Base-by-base conservation (phyloP, 257 asterid species). In the Nicotiana knightiana region DNA sequence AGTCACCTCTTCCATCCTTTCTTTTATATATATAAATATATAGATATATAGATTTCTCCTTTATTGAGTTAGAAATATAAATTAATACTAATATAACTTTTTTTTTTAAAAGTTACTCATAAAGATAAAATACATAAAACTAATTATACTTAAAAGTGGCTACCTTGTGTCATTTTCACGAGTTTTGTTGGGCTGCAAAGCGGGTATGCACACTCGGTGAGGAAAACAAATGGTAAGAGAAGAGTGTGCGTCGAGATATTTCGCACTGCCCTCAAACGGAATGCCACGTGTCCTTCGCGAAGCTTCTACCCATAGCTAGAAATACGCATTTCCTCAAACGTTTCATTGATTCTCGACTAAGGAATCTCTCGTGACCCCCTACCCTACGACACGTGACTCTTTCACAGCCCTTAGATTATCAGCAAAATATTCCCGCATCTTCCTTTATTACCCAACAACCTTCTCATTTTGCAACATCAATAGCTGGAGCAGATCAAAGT, bases 251-350 rank as follows among this genome's bases (percentile, higher is more conserved):
- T 24, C 24, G 24, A 48, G 61, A 73, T 24, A 13, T 9, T 73
- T 48, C 24, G 11, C 62, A 73, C 39, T 26, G 7, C 9, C 43
- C 15, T 73, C 79, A 46, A 73, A 73, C 64, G 43, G 26, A 18
- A 1, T 26, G 9, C 63, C 39, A 63, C 39, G 43, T 64, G 63
- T 67, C 83, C 67, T 81, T 81, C 83, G 13, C 5, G 83, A 65
- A 51, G 18, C 46, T 39, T 81, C 83, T 48, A 30, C 35, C 4
- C 21, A 6, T 24, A 13, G 37, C 83, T 30, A 57, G 77, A 81
- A 66, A 66, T 5, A 15, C 32, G 67, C 77, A n/a, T 79, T 64
- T 62, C 82, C 70, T 24, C 75, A 62, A 33, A 59, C 46, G 10
- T 46, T 12, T 62, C 24, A 39, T 24, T 48, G 79, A 73, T 80